Conservation (phyloP, 2,329 filamentous ascomycete species). For the Phaeosphaeriaceae sp. region DNA sequence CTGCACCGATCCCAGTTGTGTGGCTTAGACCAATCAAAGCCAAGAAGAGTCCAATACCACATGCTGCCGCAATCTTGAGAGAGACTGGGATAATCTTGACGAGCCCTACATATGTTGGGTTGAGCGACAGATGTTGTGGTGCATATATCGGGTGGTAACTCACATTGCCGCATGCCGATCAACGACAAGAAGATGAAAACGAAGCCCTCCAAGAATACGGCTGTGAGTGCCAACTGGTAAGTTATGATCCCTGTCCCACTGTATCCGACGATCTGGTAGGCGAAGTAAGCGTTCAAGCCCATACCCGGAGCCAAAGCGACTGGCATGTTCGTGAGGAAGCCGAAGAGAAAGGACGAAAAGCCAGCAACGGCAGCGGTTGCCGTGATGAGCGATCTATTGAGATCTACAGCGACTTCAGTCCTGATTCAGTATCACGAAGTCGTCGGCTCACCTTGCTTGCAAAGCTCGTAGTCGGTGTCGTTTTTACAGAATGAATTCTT, state of each 20-base stretch:
- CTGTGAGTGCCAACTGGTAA: conserved; percentile 79
- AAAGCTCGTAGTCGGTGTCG: conserved; percentile 69
- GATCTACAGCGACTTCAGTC: conserved; percentile 37
- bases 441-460: conserved; percentile 49
- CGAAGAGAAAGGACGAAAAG: conserved; percentile 80
- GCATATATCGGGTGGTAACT: neutral
- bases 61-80: conserved; percentile 85
- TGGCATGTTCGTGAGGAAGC: conserved; percentile 77
- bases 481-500: conserved; percentile 61
- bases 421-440: neutral
- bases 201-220: conserved; percentile 87
- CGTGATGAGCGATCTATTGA: conserved; percentile 82
- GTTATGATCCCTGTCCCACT: conserved; percentile 77
- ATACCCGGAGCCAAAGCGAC: conserved; percentile 50
- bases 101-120: conserved; percentile 48
- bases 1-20: conserved; percentile 82
- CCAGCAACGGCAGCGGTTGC: conserved; percentile 84
- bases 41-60: conserved; percentile 85
- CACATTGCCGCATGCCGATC: conserved; percentile 81
- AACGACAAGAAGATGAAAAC: conserved; percentile 83
- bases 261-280: conserved; percentile 80
- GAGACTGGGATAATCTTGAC: conserved; percentile 81
- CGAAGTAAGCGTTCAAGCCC: conserved; percentile 82
- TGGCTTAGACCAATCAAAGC: conserved; percentile 79
- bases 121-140: neutral